Conservation (phyloP, 495 filamentous ascomycete species). For the Hypoxylon cercidicola region DNA sequence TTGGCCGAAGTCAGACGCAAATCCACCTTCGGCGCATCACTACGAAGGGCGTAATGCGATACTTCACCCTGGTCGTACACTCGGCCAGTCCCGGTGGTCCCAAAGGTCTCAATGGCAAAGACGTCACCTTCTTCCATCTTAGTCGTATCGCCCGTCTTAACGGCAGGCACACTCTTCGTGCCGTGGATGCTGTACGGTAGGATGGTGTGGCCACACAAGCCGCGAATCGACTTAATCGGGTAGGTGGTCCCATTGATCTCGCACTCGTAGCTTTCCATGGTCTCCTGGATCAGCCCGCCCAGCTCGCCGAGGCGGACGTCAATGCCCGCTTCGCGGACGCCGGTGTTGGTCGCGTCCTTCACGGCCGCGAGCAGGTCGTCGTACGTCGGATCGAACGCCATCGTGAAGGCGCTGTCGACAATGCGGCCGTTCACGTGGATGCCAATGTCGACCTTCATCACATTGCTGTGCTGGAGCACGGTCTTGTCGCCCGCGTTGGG, state of each 20-base stretch:
- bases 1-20: slow-evolving; percentile 80
- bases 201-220: slow-evolving; percentile 91
- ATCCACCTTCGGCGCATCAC: slow-evolving; percentile 72
- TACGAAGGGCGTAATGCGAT: slow-evolving; percentile 77
- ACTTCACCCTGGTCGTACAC: slow-evolving; percentile 84
- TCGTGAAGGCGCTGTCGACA: slow-evolving; percentile 92
- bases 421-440: slow-evolving; percentile 92
- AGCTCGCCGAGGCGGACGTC: slow-evolving; percentile 83
- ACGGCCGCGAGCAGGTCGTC: slow-evolving; percentile 85
- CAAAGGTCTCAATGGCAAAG: slow-evolving; percentile 94
- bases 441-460: slow-evolving; percentile 94
- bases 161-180: slow-evolving; percentile 86
- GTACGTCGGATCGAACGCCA: slow-evolving; percentile 88
- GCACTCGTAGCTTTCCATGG: slow-evolving; percentile 90
- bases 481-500: slow-evolving; percentile 91
- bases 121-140: slow-evolving; percentile 96
- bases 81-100: slow-evolving; percentile 88
- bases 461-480: slow-evolving; percentile 80
- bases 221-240: slow-evolving; percentile 86
- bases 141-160: slow-evolving; percentile 80
- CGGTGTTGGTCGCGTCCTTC: slow-evolving; percentile 87
- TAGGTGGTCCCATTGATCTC: slow-evolving; percentile 79
- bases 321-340: slow-evolving; percentile 84
- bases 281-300: slow-evolving; percentile 80
- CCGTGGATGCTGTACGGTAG: slow-evolving; percentile 88